Evolutionary conservation across 2,329 filamentous ascomycete species (phyloP), one percentile per base, ranked within the genome.

Genomic region (Pseudogymnoascus sp.): DNA sequence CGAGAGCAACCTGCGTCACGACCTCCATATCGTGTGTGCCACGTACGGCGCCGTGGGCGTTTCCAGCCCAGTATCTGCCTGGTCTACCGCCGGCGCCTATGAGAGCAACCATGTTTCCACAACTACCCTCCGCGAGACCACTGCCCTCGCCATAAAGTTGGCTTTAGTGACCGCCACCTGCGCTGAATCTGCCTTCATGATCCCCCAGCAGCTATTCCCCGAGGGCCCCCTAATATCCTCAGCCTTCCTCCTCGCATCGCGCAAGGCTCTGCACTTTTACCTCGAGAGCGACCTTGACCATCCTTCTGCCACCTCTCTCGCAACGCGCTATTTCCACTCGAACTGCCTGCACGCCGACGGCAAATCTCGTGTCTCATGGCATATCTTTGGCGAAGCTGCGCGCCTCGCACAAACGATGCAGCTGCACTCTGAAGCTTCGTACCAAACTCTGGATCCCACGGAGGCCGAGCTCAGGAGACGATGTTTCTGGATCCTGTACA

Each of bases 251-350:
- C 68, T 72, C 2, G 73, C 74, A 0, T 78, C 76, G 0, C 70
- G 75, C 0, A 68, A 69, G 39, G 75, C 72, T 12, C 67, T 78
- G 6, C 69, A 70, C 12, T 69, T 70, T 18, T 77, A 77, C 30
- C 66, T 76, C 0, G 76, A 78, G 32, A 69, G 70, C 0, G 76
- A 78, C 32, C 67, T 78, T 0, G 75, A 77, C 54, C 71, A 67
- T 9, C 76, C 76, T 0, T 74, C 71, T 58, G 74, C 75, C 1
- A 75, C 73, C 54, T 78, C 76, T 3, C 70, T 78, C 25, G 70
- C 72, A 2, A 76, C 77, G 16, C 73, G 76, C 3, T 77, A 77
- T 59, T 76, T 77, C 22, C 76, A 78, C 58, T 78, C 76, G 12
- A 77, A 77, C 60, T 77, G 75, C 41, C 65, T 78, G 2, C 76